These are phyloP conservation scores for Thozetella sp. DNA, from an alignment of 495 filamentous ascomycete species.

Conservation along the genomic window DNA sequence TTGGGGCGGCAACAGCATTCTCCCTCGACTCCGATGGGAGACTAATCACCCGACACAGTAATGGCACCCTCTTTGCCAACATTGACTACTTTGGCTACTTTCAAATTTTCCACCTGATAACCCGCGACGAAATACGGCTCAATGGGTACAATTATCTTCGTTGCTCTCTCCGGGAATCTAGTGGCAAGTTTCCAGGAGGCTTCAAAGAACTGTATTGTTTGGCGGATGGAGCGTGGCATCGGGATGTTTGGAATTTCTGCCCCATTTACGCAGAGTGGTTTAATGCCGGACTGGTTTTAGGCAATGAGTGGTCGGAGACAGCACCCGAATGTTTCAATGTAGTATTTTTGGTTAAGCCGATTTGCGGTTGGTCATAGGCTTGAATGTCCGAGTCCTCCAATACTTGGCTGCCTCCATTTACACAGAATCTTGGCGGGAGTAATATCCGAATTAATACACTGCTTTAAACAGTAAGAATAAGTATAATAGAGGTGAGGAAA, in stretches of 20 bases:
- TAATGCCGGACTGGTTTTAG: neutral
- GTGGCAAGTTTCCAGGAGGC: neutral
- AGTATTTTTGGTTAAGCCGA: neutral
- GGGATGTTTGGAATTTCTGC: neutral
- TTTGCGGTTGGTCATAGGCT: neutral
- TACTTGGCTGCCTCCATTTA: too few relatives aligned
- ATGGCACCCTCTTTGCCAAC: neutral
- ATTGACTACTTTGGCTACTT: neutral
- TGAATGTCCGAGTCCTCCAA: too few relatives aligned
- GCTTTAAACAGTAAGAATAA: too few relatives aligned
- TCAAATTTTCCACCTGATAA: neutral
- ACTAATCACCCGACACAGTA: neutral
- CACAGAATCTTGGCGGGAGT: too few relatives aligned
- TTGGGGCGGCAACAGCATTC: neutral
- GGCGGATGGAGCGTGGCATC: neutral
- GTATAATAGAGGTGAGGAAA: too few relatives aligned
- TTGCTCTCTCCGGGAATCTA: neutral
- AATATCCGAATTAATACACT: too few relatives aligned
- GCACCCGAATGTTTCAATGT: neutral
- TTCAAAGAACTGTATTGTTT: neutral
- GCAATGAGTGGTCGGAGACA: neutral
- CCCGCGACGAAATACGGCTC: neutral
- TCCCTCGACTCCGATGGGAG: neutral
- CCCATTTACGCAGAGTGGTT: neutral
- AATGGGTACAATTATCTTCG: neutral